These are phyloP conservation scores for Myxozyma udenii DNA, from an alignment of 805 yeast species.

Conservation along the genomic window DNA sequence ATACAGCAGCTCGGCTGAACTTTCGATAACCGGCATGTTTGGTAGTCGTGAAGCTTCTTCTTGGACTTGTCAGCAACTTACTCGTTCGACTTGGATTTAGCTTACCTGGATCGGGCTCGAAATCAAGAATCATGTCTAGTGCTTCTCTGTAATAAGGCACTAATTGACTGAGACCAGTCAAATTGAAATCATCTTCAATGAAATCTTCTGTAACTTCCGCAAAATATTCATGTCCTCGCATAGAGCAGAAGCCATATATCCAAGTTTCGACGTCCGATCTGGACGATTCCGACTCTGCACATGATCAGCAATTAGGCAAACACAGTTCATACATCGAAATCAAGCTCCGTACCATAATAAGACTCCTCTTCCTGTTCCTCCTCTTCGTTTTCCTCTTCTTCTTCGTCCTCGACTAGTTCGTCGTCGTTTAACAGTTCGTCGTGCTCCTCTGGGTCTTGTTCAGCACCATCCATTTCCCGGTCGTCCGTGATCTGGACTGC, in stretches of 20 bases:
- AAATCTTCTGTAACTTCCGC: constrained; percentile 90
- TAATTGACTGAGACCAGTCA: constrained; percentile 79
- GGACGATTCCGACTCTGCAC: constrained; percentile 26
- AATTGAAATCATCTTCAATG: constrained; percentile 93
- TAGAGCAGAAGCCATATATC: constrained; percentile 75
- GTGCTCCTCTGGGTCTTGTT: constrained; percentile 9
- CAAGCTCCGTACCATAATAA: constrained; percentile 21
- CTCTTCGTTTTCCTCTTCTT: constrained; percentile 19
- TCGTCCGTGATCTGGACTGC: neutral
- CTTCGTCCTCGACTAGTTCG: constrained; percentile 8
- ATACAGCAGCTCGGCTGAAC: constrained; percentile 85
- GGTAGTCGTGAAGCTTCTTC: constrained; percentile 53
- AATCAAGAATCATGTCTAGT: constrained; percentile 81
- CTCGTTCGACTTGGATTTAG: neutral
- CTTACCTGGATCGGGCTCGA: constrained; percentile 52
- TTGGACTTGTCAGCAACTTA: constrained; percentile 38
- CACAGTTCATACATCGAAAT: constrained; percentile 34
- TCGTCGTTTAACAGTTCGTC: constrained; percentile 5
- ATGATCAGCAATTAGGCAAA: constrained; percentile 31
- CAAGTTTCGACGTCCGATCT: constrained; percentile 63
- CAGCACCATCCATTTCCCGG: constrained; percentile 3
- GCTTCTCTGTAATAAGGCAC: constrained; percentile 93
- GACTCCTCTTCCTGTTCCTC: constrained; percentile 29
- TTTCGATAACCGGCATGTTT: constrained; percentile 73
- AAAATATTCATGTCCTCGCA: constrained; percentile 83